Base-by-base conservation (phyloP, 306 rosid genomes). In the Lathyrus aphaca region DNA sequence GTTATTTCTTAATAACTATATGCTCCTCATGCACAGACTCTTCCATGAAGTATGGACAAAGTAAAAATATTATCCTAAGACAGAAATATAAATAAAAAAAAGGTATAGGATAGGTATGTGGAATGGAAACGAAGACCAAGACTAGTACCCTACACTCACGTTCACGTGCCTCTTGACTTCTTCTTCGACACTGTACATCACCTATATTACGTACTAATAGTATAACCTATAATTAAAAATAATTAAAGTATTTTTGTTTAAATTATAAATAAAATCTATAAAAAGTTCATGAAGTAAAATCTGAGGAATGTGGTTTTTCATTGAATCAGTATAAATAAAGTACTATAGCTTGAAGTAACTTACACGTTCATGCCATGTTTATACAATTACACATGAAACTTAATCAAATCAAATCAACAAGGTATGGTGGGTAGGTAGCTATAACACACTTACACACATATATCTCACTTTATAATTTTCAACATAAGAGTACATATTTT, bases 341-440 rank as follows among this genome's bases (percentile, higher is more conserved):
- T 25, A 25, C 29, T 18, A 50, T 51, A 17, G 9, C 64, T 23
- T 50, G 6, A 58, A 61, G 58, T 61, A 39, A 3, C 56, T 48
- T 8, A 49, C 8, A 68, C 70, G 46, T 35, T 38, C 63, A 67
- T 57, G 13, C 48, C 21, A 14, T 30, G 13, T 30, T 58, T 29
- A 2, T 58, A 30, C 6, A 57, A 53, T 21, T 21, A 19, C 59
- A 53, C 8, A 35, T 0, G 42, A 57, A 57, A 53, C 12, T 40
- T 40, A 8, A 53, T 53, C 11, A 21, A 53, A 21, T 53, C n/a
- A 8, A 11, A 44, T 53, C 23, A 29, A 30, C 50, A 18, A 51
- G 14, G 44, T 42, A 14, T n/a, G 70, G 75, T 49, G 79, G 76
- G 81, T 67, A 66, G 79, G 67, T 74, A 8, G 59, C 68, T 54